Evolutionary conservation across 169 alveolate species (phyloP), one percentile per base, ranked within the genome.

Genomic region (Plasmodium gaboni): DNA sequence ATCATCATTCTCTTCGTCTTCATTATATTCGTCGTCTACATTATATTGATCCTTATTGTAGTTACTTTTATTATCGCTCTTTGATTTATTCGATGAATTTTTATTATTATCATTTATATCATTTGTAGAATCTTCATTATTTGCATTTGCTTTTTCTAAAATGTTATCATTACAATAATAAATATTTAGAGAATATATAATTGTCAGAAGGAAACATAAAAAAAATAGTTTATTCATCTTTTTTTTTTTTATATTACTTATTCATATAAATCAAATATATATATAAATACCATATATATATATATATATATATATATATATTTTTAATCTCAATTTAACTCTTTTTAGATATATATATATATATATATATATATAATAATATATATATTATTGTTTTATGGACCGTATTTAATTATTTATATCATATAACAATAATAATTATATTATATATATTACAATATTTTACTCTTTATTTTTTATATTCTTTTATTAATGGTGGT

Each of bases 151-250:
- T 17, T 60, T 48, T 5, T 44, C 24, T n/a, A 24, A 28, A 78
- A 15, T 28, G n/a, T 15, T 28, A 80, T 19, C 64, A 9, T 48
- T 32, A 71, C 83, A 80, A 57, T 80, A 61, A 80, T 38, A 38
- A 38, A 68, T 17, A 19, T 65, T 80, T 60, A 68, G 8, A 68
- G 67, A 80, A 46, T 55, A 38, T 69, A 50, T 59, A 68, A 80
- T 42, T n/a, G 65, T 44, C 19, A 68, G 46, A 17, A 80, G 60
- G 15, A 80, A 24, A 51, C 60, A 80, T 28, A 68, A 55, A 80
- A 80, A 68, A 28, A 53, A 17, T 68, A n/a, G 68, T 80, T 80
- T 68, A 78, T 53, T 80, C 59, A 68, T 80, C 59, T 80, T 80
- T 67, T 76, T 38, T 73, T 59, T 63, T 74, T 61, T 59, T 5